A percentile compares a stretch with the other conserved stretches of the same genome.
Conservation (phyloP, 2,329 filamentous ascomycete genomes). For the Exophiala spinifera region DNA sequence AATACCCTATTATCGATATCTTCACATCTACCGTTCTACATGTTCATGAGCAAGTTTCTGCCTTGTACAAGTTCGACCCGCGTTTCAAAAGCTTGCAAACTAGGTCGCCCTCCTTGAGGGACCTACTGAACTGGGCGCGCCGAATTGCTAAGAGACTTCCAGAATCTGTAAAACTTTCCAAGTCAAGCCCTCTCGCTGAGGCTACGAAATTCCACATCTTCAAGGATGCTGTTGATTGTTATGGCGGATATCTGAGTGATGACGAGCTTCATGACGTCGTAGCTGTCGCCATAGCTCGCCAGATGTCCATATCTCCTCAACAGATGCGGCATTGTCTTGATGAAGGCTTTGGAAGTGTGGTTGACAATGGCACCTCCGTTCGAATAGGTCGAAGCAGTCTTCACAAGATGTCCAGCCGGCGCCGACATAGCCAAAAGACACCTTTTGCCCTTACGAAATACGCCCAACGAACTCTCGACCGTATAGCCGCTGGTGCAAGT, state of each 20-base stretch:
- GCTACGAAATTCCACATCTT: slow-evolving; percentile 78
- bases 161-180: neutral
- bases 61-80: slow-evolving; percentile 30
- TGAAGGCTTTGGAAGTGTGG: slow-evolving; percentile 68
- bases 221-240: slow-evolving; percentile 89
- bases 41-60: slow-evolving; percentile 49
- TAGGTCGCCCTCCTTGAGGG: slow-evolving; percentile 66
- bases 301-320: slow-evolving; percentile 81
- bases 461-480: slow-evolving; percentile 79
- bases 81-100: slow-evolving; percentile 34
- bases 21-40: slow-evolving; percentile 56
- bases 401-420: slow-evolving; percentile 41
- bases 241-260: slow-evolving; percentile 75
- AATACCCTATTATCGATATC: slow-evolving; percentile 65
- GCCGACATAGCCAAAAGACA: slow-evolving; percentile 36
- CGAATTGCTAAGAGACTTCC: slow-evolving; percentile 67
- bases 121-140: slow-evolving; percentile 88
- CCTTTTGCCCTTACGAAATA: slow-evolving; percentile 86
- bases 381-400: slow-evolving; percentile 65
- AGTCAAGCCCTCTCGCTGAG: slow-evolving; percentile 55
- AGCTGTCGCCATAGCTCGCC: slow-evolving; percentile 71
- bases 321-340: slow-evolving; percentile 71
- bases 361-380: slow-evolving; percentile 58
- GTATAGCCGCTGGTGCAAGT: slow-evolving; percentile 77
- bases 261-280: slow-evolving; percentile 58